A percentile compares a stretch with the other conserved stretches of the same genome.
Evolutionary conservation across 768 basidiomycete genomes (phyloP).

Genomic region (Collybiopsis luxurians): DNA sequence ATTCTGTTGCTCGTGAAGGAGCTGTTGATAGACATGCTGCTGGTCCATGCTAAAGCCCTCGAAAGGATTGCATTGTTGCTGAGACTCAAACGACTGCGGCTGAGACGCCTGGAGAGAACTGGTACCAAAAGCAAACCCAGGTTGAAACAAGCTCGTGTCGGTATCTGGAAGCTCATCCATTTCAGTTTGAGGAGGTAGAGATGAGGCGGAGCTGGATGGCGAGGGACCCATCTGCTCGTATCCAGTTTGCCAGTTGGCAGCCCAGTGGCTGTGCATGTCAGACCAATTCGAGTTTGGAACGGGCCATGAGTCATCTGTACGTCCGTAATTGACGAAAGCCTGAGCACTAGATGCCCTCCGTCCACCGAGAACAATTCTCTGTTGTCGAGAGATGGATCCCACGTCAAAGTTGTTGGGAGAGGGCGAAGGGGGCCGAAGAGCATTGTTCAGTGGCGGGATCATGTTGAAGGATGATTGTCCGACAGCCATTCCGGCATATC

Average conservation of each 20-base stretch:
- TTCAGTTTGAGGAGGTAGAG: constrained; percentile 20
- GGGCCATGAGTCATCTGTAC: constrained; percentile 2
- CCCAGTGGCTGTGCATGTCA: constrained; percentile 1
- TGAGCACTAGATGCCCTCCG: constrained; percentile 50
- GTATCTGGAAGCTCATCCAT: constrained; percentile 50
- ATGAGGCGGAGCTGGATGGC: constrained; percentile 1
- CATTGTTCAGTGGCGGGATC: constrained; percentile 1
- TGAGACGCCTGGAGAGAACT: constrained; percentile 21
- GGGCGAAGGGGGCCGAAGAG: constrained; percentile 9
- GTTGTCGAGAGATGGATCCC: constrained; percentile 39
- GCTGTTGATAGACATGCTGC: not conserved
- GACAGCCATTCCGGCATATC: constrained; percentile 13
- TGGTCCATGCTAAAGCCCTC: constrained; percentile 1
- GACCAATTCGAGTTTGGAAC: not conserved
- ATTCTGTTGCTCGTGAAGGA: not conserved
- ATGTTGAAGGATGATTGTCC: constrained; percentile 14
- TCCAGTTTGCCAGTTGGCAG: not conserved
- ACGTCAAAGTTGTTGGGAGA: constrained; percentile 10
- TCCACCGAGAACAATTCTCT: constrained; percentile 38
- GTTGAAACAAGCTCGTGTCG: constrained; percentile 46
- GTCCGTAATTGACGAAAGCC: constrained; percentile 30
- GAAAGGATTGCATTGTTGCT: constrained; percentile 8
- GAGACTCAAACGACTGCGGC: constrained; percentile 8
- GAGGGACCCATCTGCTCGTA: not conserved
- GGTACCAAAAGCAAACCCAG: constrained; percentile 28